A percentile compares a stretch with the other conserved stretches of the same genome.
Evolutionary conservation across 768 basidiomycete genomes (phyloP).

Genomic region (Mycena indigotica): DNA sequence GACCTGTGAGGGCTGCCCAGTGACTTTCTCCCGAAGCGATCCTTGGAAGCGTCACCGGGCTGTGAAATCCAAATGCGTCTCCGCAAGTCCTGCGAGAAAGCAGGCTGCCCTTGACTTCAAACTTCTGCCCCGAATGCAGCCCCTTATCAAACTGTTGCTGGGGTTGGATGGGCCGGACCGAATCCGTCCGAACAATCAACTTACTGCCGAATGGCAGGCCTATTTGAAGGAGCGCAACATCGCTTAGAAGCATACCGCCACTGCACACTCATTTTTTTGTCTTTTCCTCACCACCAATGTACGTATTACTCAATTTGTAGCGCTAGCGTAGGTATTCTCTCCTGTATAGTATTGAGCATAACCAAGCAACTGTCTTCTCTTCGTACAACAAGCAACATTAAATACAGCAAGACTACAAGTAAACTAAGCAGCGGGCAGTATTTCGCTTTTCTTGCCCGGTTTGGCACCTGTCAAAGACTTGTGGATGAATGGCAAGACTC

Average conservation of each 20-base stretch:
- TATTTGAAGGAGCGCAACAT: no score
- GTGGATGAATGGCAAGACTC: slow-evolving; percentile 88
- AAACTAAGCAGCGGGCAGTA: background rate
- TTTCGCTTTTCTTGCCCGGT: slow-evolving; percentile 51
- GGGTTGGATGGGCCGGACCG: no score
- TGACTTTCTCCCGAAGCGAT: background rate
- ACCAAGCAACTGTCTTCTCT: background rate
- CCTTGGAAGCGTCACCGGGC: background rate
- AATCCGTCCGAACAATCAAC: no score
- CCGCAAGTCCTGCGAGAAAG: background rate
- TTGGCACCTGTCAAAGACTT: slow-evolving; percentile 67
- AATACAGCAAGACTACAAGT: background rate
- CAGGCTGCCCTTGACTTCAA: background rate
- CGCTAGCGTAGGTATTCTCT: no score
- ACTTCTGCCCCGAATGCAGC: background rate
- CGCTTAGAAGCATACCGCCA: no score
- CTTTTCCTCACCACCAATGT: no score
- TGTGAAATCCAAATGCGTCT: background rate
- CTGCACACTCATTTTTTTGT: no score
- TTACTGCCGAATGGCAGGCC: no score
- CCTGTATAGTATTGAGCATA: background rate
- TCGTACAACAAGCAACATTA: background rate
- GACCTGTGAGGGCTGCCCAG: background rate
- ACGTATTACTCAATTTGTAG: no score
- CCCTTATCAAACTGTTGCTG: background rate